A percentile compares a stretch with the other conserved stretches of the same genome.
Evolutionary conservation across 2,329 filamentous ascomycete species (phyloP).

Genomic region (Colletotrichum spaethianum): DNA sequence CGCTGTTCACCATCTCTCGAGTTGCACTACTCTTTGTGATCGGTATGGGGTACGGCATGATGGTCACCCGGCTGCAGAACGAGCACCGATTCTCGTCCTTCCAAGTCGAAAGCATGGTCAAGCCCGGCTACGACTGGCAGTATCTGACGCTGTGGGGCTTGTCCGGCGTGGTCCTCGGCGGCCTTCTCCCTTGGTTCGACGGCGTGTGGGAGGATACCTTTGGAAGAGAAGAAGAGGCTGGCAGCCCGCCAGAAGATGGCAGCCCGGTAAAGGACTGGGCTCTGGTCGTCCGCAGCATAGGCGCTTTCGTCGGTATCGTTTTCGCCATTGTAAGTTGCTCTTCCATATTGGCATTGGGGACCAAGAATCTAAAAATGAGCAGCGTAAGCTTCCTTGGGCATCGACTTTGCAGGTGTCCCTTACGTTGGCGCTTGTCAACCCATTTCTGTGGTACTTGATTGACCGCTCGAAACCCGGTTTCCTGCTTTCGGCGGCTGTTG

Average conservation of each 20-base stretch:
- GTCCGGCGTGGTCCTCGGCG: conserved; percentile 83
- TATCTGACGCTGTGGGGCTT: conserved; percentile 88
- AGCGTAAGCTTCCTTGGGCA: conserved; percentile 93
- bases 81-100: conserved; percentile 75
- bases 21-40: conserved; percentile 80
- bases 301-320: conserved; percentile 73
- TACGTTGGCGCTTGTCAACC: conserved; percentile 91
- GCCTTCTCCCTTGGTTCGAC: conserved; percentile 88
- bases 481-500: conserved; percentile 81
- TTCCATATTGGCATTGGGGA: not conserved
- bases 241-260: conserved; percentile 47
- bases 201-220: conserved; percentile 75
- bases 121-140: conserved; percentile 65
- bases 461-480: conserved; percentile 91
- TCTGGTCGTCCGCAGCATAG: conserved; percentile 69
- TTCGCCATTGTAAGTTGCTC: conserved; percentile 80
- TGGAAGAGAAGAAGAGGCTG: conserved; percentile 52
- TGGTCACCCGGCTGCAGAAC: conserved; percentile 85
- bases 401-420: conserved; percentile 94
- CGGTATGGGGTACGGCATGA: conserved; percentile 85
- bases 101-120: conserved; percentile 64
- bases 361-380: conserved; percentile 17
- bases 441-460: conserved; percentile 95
- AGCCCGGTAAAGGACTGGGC: conserved; percentile 79
- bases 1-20: conserved; percentile 70